phyloP scores from a whole-genome alignment of 352 stramenopile genomes.

The Halophytophthora batemanensis region DNA sequence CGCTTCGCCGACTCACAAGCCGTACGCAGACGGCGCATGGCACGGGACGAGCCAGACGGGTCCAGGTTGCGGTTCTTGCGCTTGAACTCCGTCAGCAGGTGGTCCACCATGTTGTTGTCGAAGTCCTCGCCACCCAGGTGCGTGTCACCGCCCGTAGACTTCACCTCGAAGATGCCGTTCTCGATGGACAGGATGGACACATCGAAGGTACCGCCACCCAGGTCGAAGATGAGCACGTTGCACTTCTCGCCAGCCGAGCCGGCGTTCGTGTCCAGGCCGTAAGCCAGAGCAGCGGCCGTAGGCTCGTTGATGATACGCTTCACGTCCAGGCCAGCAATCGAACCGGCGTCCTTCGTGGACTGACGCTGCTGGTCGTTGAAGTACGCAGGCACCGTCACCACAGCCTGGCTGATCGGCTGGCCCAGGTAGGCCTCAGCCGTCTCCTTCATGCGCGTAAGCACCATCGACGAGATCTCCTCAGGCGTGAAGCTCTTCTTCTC shows the following conservation, averaged over 20 bases:
- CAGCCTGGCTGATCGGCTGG: conserved; percentile 58
- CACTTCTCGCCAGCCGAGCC: conserved; percentile 68
- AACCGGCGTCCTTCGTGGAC: conserved; percentile 66
- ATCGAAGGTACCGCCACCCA: conserved; percentile 95
- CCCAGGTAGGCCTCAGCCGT: conserved; percentile 79
- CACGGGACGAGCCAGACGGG: conserved; percentile 85
- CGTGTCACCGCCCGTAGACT: conserved; percentile 94
- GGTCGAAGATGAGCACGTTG: conserved; percentile 97
- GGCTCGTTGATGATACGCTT: conserved; percentile 96
- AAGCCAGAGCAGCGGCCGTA: conserved; percentile 94
- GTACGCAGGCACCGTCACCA: conserved; percentile 68
- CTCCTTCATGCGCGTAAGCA: conserved; percentile 83
- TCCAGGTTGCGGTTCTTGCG: conserved; percentile 89
- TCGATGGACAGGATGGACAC: conserved; percentile 94
- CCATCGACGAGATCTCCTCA: conserved; percentile 88
- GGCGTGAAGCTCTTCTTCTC: conserved; percentile 80
- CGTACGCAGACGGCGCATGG: conserved; percentile 94
- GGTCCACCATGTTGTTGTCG: conserved; percentile 95
- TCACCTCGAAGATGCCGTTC: conserved; percentile 97
- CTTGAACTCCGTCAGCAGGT: conserved; percentile 95
- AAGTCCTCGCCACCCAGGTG: conserved; percentile 95
- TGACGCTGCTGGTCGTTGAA: conserved; percentile 78
- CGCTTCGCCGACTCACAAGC: conserved; percentile 97
- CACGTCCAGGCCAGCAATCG: conserved; percentile 63
- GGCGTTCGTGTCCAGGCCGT: conserved; percentile 93